Base-by-base conservation (phyloP, 75 land plant species). In the Ceratopteris richardii region DNA sequence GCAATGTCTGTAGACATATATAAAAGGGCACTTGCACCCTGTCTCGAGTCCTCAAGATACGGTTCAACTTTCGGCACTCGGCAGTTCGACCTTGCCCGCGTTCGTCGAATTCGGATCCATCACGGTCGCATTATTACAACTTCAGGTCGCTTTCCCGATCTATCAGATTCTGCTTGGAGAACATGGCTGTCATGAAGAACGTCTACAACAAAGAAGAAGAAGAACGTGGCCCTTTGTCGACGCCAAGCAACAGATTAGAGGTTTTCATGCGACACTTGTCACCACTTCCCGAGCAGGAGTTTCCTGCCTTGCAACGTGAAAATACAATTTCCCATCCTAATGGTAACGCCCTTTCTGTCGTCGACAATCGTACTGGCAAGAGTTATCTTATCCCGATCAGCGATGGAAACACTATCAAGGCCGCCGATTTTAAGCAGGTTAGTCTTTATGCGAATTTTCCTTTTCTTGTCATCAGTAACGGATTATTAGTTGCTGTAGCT, bases 391-490 rank as follows among this genome's bases (percentile, higher is more conserved):
- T 93, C 31, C 54, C 39, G 30, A 81, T 93, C 37, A 85, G 95
- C 26, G 79, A 82, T n/a, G 85, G 85, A n/a, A 92, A 95, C 16
- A 88, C 95, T 6, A 64, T 93, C 19, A 89, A 75, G 54, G 84
- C 98, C 22, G 74, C 87, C 26, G 95, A 93, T 54, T 74, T 93
- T 31, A 93, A 93, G 60, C 84, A 93, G 90, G 95, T 88, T n/a
- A n/a, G n/a, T n/a, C n/a, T n/a, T 17, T 19, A 23, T 14, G 9
- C 12, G 19, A 51, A 17, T 6, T 6, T 12, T 51, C 18, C 18
- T 7, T 51, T 51, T 51, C 18, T 9, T 40, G 42, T 40, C 4
- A 17, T 14, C 20, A 19, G 20, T 17, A 19, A 48, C 14, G 51
- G 19, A 48, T 13, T 5, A 48, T 5, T 17, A 5, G 14, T 14